Evolutionary conservation across 768 basidiomycete species (phyloP).

Genomic region (Pseudohyphozyma bogoriensis): DNA sequence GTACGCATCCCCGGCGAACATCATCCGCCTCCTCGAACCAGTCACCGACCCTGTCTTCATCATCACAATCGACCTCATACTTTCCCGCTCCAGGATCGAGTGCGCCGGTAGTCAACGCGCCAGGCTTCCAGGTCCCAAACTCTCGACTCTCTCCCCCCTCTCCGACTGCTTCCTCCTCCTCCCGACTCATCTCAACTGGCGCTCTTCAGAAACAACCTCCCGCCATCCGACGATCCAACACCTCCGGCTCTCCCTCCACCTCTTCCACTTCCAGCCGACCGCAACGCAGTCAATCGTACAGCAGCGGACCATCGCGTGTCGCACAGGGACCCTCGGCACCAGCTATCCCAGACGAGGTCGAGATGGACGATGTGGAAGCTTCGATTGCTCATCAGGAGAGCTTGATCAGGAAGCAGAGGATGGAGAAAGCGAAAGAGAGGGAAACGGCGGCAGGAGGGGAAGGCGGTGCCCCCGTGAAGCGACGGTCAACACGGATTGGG

Average conservation of each 20-base stretch:
- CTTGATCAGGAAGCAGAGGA: slow-evolving; percentile 64
- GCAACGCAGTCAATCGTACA: not conserved
- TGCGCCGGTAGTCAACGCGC: not conserved
- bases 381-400: slow-evolving; percentile 65
- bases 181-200: not conserved
- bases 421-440: slow-evolving; percentile 38
- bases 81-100: not conserved
- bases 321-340: not conserved
- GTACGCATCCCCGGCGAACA: too few species aligned
- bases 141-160: not conserved
- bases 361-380: slow-evolving; percentile 53
- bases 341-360: slow-evolving; percentile 1
- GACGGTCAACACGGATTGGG: slow-evolving; percentile 2
- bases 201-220: not conserved
- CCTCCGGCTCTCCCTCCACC: slow-evolving; percentile 1
- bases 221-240: slow-evolving; percentile 4
- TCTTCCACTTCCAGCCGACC: not conserved
- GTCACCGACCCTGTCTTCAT: too few species aligned
- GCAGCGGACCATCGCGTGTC: not conserved
- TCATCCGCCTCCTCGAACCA: too few species aligned
- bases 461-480: not conserved
- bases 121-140: not conserved
- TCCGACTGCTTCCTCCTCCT: not conserved
- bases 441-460: not conserved
- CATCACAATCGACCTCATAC: not conserved